A percentile compares a stretch with the other conserved stretches of the same genome.
phyloP scores from a whole-genome alignment of 495 filamentous ascomycete species.

The Penicillium salamii region DNA sequence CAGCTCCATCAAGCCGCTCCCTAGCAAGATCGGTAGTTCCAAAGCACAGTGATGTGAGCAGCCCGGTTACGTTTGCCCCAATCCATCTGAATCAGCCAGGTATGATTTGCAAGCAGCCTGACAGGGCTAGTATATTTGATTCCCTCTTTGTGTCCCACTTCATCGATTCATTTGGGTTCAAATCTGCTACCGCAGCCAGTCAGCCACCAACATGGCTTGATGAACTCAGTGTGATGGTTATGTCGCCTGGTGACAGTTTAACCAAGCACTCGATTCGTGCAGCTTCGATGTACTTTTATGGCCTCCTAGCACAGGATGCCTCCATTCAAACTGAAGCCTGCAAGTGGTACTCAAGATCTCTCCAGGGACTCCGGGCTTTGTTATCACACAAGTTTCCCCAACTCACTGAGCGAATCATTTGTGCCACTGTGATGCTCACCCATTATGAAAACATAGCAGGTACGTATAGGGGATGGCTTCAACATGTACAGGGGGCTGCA shows the following conservation, averaged over 20 bases:
- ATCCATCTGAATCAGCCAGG: too few relatives aligned
- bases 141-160: slow-evolving; percentile 18
- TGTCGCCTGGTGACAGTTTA: not conserved
- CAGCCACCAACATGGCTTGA: slow-evolving; percentile 9
- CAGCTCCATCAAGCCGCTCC: not conserved
- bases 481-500: slow-evolving; percentile 13
- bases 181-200: not conserved
- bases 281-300: slow-evolving; percentile 15
- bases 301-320: slow-evolving; percentile 8
- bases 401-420: slow-evolving; percentile 6
- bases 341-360: slow-evolving; percentile 14
- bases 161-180: slow-evolving; percentile 19
- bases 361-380: slow-evolving; percentile 6
- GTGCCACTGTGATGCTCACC: slow-evolving; percentile 13
- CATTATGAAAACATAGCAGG: slow-evolving; percentile 13
- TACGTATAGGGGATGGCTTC: slow-evolving; percentile 11
- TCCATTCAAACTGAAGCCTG: slow-evolving; percentile 14
- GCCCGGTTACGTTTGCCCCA: too few relatives aligned
- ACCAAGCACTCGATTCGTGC: slow-evolving; percentile 11
- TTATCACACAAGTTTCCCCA: not conserved
- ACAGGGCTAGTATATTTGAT: slow-evolving; percentile 10
- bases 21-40: not conserved
- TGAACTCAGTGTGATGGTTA: slow-evolving; percentile 1
- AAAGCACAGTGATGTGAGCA: not conserved
- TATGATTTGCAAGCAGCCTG: not conserved